Evolutionary conservation across 768 basidiomycete genomes (phyloP).

Genomic region (Pulveroboletus sp.): DNA sequence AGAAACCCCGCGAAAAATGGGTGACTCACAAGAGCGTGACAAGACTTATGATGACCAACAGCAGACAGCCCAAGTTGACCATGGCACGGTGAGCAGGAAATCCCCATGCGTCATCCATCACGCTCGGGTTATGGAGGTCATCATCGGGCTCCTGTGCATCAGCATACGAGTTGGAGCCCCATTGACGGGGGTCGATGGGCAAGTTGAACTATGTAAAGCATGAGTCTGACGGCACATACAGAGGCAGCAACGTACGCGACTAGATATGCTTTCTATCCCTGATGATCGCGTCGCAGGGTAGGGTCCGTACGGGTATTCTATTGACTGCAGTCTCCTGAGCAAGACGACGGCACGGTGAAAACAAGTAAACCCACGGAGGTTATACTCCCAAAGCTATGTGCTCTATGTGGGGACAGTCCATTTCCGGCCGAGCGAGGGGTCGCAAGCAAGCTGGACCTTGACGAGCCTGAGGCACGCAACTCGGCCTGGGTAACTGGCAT

Average conservation of each 20-base stretch:
- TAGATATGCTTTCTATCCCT: constrained; percentile 35
- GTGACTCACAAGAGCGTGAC: constrained; percentile 56
- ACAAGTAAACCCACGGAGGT: constrained; percentile 14
- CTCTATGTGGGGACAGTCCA: constrained; percentile 21
- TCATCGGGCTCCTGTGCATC: constrained; percentile 64
- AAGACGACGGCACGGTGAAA: neutral
- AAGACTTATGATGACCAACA: constrained; percentile 45
- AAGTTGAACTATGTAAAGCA: constrained; percentile 51
- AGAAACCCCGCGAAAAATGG: neutral
- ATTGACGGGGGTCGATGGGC: constrained; percentile 59
- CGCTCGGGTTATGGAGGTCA: constrained; percentile 65
- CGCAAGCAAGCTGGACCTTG: constrained; percentile 13
- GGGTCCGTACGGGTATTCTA: constrained; percentile 35
- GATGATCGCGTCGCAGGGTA: constrained; percentile 42
- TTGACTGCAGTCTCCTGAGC: constrained; percentile 15
- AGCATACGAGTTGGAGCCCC: constrained; percentile 58
- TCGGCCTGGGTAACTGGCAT: constrained; percentile 17
- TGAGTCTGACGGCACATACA: neutral
- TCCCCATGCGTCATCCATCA: constrained; percentile 29
- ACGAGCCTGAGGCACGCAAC: constrained; percentile 1
- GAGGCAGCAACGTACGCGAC: constrained; percentile 35
- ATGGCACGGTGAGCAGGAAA: constrained; percentile 59
- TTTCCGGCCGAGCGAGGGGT: neutral
- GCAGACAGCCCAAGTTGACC: constrained; percentile 68
- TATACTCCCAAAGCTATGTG: constrained; percentile 24